Conservation (phyloP, 768 basidiomycete genomes). For the Phylloporus sp. region DNA sequence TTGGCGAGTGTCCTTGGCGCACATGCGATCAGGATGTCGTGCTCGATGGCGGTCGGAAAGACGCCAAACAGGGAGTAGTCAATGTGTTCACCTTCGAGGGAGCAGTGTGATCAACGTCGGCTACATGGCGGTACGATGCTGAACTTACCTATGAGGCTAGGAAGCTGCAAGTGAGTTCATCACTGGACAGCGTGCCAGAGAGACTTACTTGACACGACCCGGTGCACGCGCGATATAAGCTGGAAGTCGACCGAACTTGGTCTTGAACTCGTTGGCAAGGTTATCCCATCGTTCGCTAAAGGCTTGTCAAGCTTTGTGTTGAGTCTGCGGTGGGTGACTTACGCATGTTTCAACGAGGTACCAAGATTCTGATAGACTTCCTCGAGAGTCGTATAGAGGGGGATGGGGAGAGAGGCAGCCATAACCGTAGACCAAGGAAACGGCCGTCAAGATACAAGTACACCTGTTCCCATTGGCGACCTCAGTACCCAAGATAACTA, state of each 20-base stretch:
- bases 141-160: constrained; percentile 34
- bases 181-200: not conserved
- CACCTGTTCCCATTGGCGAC: too few relatives aligned
- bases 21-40: constrained; percentile 78
- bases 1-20: constrained; percentile 37
- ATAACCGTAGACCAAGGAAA: too few relatives aligned
- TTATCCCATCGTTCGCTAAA: constrained; percentile 53
- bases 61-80: constrained; percentile 84
- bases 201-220: constrained; percentile 70
- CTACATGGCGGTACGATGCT: not conserved
- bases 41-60: constrained; percentile 80
- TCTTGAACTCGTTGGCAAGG: constrained; percentile 58
- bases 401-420: constrained; percentile 57
- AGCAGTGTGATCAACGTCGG: not conserved
- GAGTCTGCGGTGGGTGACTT: constrained; percentile 6
- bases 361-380: constrained; percentile 53
- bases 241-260: constrained; percentile 62
- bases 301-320: not conserved
- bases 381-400: constrained; percentile 54
- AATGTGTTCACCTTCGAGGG: constrained; percentile 70
- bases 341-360: constrained; percentile 52
- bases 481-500: not conserved
- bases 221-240: constrained; percentile 73
- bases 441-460: too few relatives aligned
- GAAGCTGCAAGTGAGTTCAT: not conserved